Evolutionary conservation across 495 filamentous ascomycete genomes (phyloP), one percentile per base, ranked within the genome.

Genomic region (Aspergillus ostianus): DNA sequence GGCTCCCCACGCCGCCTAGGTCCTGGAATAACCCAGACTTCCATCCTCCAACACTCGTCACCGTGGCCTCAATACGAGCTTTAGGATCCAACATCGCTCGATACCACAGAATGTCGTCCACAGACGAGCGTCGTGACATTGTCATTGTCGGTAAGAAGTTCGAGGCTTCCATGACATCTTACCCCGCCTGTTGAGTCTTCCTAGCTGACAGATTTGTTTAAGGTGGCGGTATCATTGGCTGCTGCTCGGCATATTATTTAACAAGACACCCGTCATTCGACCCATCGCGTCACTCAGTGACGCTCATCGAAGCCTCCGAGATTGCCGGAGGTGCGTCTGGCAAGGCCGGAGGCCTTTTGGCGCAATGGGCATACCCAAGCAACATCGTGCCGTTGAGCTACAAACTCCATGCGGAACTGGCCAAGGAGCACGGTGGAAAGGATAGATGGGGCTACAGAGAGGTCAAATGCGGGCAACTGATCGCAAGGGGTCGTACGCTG

Each of bases 181-280:
- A 68, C 73, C 72, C 74, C 70, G 71, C 72, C 64, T 59, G n/a
- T 13, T n/a, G 13, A 46, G 7, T 4, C 51, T 3, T 10, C 19
- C 21, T 51, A 44, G 30, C 61, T 66, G 49, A 69, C 48, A 36
- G 19, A 4, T n/a, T 46, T 54, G 53, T 2, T 47, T 9, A 12
- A 56, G 93, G 94, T 64, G 94, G 93, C 65, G 94, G 94, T 68
- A 92, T 98, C 57, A 96, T 98, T 67, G 94, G 94, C 65, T 90
- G 87, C 72, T 94, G 91, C 56, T 91, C 91, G 15, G 94, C 94
- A 54, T 98, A 98, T 73, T 98, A 89, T 69, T 79, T 98, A 15
- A 93, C 92, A 2, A 87, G 91, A 60, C 94, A 98, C 73, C 89
- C 90, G 12, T 85, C 84, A 21, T 98, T 88, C 74, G 82, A 94